Percentiles rank a stretch among this genome's conserved stretches.
phyloP scores from a whole-genome alignment of 2,329 filamentous ascomycete species.

The Scedosporium boydii region DNA sequence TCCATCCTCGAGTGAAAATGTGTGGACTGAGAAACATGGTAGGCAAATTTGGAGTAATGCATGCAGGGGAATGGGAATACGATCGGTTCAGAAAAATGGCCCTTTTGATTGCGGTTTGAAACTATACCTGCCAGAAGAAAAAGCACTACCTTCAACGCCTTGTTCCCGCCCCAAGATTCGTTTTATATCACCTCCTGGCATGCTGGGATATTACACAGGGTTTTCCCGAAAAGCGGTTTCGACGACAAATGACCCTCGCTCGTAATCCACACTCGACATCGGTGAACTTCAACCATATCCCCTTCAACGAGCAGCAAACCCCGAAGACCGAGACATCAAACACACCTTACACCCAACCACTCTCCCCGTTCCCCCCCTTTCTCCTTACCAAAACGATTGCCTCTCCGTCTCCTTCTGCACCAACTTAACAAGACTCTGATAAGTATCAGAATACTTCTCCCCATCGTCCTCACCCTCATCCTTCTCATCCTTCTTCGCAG shows the following conservation, averaged over 20 bases:
- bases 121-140: slow-evolving; percentile 2
- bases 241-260: neutral
- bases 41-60: too few species aligned
- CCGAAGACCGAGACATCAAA: neutral
- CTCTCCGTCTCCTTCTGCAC: slow-evolving; percentile 55
- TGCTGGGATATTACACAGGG: slow-evolving; percentile 7
- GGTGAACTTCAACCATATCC: neutral
- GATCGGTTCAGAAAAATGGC: neutral
- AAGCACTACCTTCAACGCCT: neutral
- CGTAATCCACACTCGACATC: neutral
- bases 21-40: too few species aligned
- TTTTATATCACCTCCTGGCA: slow-evolving; percentile 6
- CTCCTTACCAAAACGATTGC: slow-evolving; percentile 36
- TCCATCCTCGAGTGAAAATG: neutral
- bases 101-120: neutral
- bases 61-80: neutral
- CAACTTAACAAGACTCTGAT: slow-evolving; percentile 56
- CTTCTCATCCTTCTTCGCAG: slow-evolving; percentile 32
- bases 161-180: neutral
- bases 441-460: slow-evolving; percentile 54
- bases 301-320: neutral
- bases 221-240: neutral
- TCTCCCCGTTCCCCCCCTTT: neutral
- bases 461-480: slow-evolving; percentile 38
- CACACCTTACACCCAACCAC: neutral